Base-by-base conservation (phyloP, 345 rosid species). In the Gossypium mustelinum region DNA sequence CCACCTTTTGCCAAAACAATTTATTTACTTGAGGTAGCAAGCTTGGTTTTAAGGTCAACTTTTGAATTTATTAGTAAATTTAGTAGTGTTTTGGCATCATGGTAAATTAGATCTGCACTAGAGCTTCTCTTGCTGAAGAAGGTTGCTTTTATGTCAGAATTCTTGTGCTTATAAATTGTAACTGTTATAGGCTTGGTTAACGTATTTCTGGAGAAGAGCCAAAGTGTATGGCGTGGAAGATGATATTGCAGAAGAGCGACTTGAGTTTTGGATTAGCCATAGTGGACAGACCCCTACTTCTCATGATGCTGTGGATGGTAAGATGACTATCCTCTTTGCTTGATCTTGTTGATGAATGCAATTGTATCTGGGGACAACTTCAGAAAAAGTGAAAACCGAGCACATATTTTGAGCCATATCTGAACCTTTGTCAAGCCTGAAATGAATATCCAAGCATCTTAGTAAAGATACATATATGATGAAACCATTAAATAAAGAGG, bases 291-390 rank as follows among this genome's bases (percentile, higher is more conserved):
- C 89, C 12, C 85, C 89, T 61, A 83, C 87, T 50, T 86, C 87
- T 45, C 96, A 90, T 67, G 94, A 90, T 82, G 94, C 88, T 11
- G 91, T 90, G 67, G 91, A 92, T 80, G 97, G 96, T 90, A 88
- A 52, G 68, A 43, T 39, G 43, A 66, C 44, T 34, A 34, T 34
- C 41, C 41, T 34, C 41, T 34, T 34, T 34, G 41, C 41, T 34
- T 34, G 41, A 34, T 34, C 41, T 4, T 34, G 41, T 34, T 34
- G 41, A 34, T 34, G 41, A 34, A 34, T 34, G 41, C 41, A 34
- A 34, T 34, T 34, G 41, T 34, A 34, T 4, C 41, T 34, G 41
- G 41, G 41, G 41, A 34, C 41, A 34, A 34, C 41, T 5, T 34
- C 41, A 34, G 7, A 34, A 34, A 5, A 5, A 34, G 41, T 34